Percentiles rank a stretch among this genome's conserved stretches.
These are phyloP conservation scores for Zanthoxylum bungeanum DNA, from an alignment of 345 rosid genomes.

Conservation along the genomic window DNA sequence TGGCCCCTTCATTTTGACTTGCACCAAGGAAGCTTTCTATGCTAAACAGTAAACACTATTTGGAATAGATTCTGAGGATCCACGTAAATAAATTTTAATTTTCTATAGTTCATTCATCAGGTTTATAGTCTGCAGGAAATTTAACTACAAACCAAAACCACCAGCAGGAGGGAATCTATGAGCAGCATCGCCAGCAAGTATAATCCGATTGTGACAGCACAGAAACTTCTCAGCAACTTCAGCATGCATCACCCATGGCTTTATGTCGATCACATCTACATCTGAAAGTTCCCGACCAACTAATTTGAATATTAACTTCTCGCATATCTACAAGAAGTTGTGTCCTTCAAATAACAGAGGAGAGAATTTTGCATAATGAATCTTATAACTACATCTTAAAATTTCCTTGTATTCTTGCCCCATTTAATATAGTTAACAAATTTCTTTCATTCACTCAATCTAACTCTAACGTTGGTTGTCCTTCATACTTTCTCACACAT, in stretches of 20 bases:
- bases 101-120: neutral
- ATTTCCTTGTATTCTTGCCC: neutral
- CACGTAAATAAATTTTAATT: neutral
- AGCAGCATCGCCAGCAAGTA: conserved; percentile 96
- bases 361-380: conserved; percentile 5
- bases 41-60: neutral
- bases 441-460: neutral
- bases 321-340: conserved; percentile 71
- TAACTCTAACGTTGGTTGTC: neutral
- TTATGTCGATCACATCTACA: conserved; percentile 67
- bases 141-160: conserved; percentile 76
- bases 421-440: neutral
- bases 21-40: neutral
- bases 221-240: conserved; percentile 85
- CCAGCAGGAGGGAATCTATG: conserved; percentile 97
- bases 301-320: conserved; percentile 69
- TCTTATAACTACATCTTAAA: neutral
- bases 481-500: neutral
- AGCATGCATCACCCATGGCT: conserved; percentile 99
- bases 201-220: conserved; percentile 52
- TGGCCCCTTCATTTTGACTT: neutral
- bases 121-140: neutral
- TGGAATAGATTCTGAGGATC: neutral
- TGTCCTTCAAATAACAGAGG: conserved; percentile 30
- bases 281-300: conserved; percentile 85